Evolutionary conservation across 2,329 filamentous ascomycete species (phyloP).

Genomic region (Microdochium bolleyi): DNA sequence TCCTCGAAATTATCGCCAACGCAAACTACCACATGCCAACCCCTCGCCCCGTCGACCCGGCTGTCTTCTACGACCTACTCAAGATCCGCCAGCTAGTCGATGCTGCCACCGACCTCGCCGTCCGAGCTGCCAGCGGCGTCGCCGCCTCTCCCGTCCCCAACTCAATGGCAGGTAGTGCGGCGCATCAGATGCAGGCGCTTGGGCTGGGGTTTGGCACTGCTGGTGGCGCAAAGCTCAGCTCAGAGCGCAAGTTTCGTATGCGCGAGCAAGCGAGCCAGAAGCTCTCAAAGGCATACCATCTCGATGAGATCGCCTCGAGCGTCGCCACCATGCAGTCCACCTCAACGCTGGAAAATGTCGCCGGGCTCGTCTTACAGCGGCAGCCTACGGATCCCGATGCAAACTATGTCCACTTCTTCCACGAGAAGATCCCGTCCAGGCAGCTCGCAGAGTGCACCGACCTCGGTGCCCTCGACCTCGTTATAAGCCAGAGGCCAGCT

Average conservation of each 20-base stretch:
- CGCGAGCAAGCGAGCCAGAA: conserved; percentile 73
- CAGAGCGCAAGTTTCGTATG: conserved; percentile 71
- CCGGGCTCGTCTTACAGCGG: conserved; percentile 62
- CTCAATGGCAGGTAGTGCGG: conserved; percentile 25
- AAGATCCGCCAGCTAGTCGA: conserved; percentile 77
- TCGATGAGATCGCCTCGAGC: conserved; percentile 78
- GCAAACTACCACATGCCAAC: conserved; percentile 71
- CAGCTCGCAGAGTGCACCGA: conserved; percentile 67
- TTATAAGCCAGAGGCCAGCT: conserved; percentile 55
- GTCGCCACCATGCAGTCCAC: conserved; percentile 79
- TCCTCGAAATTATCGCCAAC: conserved; percentile 71
- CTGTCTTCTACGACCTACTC: conserved; percentile 74
- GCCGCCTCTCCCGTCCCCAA: conserved; percentile 56
- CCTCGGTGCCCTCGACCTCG: conserved; percentile 56
- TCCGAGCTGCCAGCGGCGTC: conserved; percentile 68
- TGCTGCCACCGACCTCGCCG: conserved; percentile 69
- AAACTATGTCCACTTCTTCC: conserved; percentile 87
- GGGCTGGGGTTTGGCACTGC: conserved; percentile 52
- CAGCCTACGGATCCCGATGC: conserved; percentile 63
- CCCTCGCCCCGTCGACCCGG: conserved; percentile 70
- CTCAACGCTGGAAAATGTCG: conserved; percentile 70
- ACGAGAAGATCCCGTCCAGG: conserved; percentile 77
- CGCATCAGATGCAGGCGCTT: conserved; percentile 24
- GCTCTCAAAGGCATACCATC: conserved; percentile 66
- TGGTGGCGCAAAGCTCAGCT: conserved; percentile 59